A percentile compares a stretch with the other conserved stretches of the same genome.
These are phyloP conservation scores for Jasminum sambac DNA, from an alignment of 257 asterid genomes.

Conservation along the genomic window DNA sequence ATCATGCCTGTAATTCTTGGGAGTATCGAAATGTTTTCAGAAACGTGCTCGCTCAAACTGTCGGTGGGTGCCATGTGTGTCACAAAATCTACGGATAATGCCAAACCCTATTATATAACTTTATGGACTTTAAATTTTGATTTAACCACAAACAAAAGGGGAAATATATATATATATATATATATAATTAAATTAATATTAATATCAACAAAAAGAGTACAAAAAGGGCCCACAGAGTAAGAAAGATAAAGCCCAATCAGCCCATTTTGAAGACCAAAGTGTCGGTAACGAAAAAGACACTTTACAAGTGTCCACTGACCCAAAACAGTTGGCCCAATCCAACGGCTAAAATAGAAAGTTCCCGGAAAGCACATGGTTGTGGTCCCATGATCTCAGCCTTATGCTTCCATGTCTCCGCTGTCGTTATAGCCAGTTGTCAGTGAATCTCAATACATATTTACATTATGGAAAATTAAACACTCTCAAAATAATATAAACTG, in stretches of 20 bases:
- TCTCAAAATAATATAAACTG: too few relatives aligned
- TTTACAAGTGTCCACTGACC: background rate
- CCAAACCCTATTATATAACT: too few relatives aligned
- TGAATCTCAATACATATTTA: background rate
- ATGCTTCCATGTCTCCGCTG: background rate
- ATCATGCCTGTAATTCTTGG: too few relatives aligned
- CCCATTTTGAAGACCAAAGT: background rate
- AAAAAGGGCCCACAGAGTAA: background rate
- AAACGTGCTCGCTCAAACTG: too few relatives aligned
- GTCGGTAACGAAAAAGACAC: slow-evolving; percentile 5
- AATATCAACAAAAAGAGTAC: too few relatives aligned
- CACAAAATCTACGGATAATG: too few relatives aligned
- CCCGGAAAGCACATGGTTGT: background rate
- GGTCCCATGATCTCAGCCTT: background rate
- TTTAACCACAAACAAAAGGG: too few relatives aligned
- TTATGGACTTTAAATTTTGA: too few relatives aligned
- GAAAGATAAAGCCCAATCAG: background rate
- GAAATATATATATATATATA: too few relatives aligned
- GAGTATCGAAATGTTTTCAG: too few relatives aligned
- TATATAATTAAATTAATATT: too few relatives aligned
- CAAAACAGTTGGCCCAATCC: slow-evolving; percentile 7
- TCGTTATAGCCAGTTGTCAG: background rate
- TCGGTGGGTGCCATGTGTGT: too few relatives aligned
- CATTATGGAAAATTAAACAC: background rate
- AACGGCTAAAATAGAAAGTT: background rate